Conservation (phyloP, 2,329 filamentous ascomycete species). For the Pseudocercospora ulei region DNA sequence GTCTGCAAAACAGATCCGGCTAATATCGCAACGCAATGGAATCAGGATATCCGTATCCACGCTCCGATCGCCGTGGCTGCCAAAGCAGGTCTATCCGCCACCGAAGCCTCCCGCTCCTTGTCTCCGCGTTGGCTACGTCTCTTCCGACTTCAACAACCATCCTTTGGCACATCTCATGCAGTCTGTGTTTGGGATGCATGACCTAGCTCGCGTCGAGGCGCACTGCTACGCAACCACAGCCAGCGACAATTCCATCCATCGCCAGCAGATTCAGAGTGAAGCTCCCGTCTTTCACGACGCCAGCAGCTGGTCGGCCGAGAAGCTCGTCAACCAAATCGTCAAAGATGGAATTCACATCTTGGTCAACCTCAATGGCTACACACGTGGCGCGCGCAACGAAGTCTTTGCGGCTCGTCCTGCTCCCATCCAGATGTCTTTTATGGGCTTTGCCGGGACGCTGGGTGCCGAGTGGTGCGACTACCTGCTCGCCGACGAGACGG, state of each 20-base stretch:
- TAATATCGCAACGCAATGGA: slow-evolving; percentile 91
- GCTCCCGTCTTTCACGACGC: slow-evolving; percentile 85
- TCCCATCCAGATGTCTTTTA: slow-evolving; percentile 98
- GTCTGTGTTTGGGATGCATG: slow-evolving; percentile 89
- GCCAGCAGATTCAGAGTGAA: slow-evolving; percentile 85
- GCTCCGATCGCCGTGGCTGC: slow-evolving; percentile 75
- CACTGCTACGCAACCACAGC: slow-evolving; percentile 93
- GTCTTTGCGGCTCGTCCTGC: slow-evolving; percentile 90
- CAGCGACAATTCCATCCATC: slow-evolving; percentile 80
- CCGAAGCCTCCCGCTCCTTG: slow-evolving; percentile 70
- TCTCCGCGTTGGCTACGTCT: slow-evolving; percentile 90
- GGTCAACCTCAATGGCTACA: slow-evolving; percentile 97
- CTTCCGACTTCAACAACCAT: slow-evolving; percentile 98
- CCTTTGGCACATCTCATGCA: slow-evolving; percentile 96
- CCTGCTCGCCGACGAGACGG: slow-evolving; percentile 77
- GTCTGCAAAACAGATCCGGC: slow-evolving; percentile 79
- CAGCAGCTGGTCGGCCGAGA: slow-evolving; percentile 75
- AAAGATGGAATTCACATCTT: slow-evolving; percentile 85
- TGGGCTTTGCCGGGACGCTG: slow-evolving; percentile 94
- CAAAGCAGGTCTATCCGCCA: slow-evolving; percentile 69
- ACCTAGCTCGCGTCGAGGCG: slow-evolving; percentile 62
- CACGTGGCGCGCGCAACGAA: slow-evolving; percentile 89
- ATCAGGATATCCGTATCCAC: slow-evolving; percentile 87
- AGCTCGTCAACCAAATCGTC: slow-evolving; percentile 74
- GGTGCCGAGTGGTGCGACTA: slow-evolving; percentile 99